Conservation (phyloP, 805 yeast species). For the Candida pini region DNA sequence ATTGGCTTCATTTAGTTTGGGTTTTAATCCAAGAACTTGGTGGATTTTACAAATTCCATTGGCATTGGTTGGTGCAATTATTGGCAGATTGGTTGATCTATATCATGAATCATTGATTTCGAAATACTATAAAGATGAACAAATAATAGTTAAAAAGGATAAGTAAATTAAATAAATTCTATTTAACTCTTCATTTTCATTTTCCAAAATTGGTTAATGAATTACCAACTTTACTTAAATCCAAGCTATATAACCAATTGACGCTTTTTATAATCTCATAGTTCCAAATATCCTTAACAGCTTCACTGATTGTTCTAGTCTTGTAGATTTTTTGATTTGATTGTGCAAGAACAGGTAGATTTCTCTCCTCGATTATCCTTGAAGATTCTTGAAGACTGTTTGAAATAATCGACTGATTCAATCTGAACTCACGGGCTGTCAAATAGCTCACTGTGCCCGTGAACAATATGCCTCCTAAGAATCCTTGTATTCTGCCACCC, state of each 20-base stretch:
- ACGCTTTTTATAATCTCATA: constrained; percentile 60
- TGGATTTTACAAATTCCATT: constrained; percentile 46
- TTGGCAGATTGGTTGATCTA: constrained; percentile 56
- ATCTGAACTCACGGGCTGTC: constrained; percentile 50
- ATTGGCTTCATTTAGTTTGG: constrained; percentile 59
- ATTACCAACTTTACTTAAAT: constrained; percentile 14
- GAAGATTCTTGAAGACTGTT: constrained; percentile 42
- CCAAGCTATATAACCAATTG: constrained; percentile 50
- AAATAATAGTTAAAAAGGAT: constrained; percentile 3
- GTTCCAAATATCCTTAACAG: constrained; percentile 76
- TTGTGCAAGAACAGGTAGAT: constrained; percentile 43
- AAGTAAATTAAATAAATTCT: not conserved
- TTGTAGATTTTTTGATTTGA: constrained; percentile 38
- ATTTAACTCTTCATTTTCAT: not conserved
- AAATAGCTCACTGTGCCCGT: constrained; percentile 59
- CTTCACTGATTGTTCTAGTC: constrained; percentile 47
- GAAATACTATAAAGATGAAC: constrained; percentile 37
- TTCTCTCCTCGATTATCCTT: constrained; percentile 46
- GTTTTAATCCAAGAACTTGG: constrained; percentile 62
- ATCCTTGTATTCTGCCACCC: constrained; percentile 48
- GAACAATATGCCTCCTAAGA: constrained; percentile 55
- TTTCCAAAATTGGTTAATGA: not conserved
- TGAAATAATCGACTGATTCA: constrained; percentile 41
- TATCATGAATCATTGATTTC: constrained; percentile 48
- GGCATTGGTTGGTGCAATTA: constrained; percentile 42